phyloP scores from a whole-genome alignment of 108 stramenopile genomes.

The Skeletonema marinoi region DNA sequence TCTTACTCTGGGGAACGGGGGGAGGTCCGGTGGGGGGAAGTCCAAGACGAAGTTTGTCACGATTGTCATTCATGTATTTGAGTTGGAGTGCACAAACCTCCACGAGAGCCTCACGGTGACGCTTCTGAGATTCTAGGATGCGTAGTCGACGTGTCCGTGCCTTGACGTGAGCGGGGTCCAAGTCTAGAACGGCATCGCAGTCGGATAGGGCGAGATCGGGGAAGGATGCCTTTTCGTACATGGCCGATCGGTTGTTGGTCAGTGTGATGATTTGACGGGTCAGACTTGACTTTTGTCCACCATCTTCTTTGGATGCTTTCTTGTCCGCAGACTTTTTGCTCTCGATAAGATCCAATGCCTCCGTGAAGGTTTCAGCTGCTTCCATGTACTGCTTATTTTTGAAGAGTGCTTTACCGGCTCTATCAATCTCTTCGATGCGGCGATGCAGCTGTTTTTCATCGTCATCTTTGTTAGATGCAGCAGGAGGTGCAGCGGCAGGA shows the following conservation, averaged over 20 bases:
- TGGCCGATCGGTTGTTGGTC: constrained; percentile 90
- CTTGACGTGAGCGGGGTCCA: constrained; percentile 71
- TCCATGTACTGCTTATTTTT: constrained; percentile 81
- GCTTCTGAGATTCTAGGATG: constrained; percentile 68
- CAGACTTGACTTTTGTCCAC: constrained; percentile 36
- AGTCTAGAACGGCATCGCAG: constrained; percentile 68
- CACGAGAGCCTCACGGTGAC: constrained; percentile 33
- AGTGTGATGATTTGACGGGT: constrained; percentile 80
- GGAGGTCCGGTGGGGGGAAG: constrained; percentile 68
- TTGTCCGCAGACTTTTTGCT: neutral
- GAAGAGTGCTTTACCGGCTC: constrained; percentile 81
- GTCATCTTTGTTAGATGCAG: constrained; percentile 7
- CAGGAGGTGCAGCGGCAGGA: constrained; percentile 1
- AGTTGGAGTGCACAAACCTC: constrained; percentile 86
- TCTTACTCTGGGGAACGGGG: constrained; percentile 79
- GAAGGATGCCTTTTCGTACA: constrained; percentile 90
- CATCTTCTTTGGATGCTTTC: neutral
- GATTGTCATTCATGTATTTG: constrained; percentile 83
- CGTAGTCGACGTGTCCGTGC: constrained; percentile 83
- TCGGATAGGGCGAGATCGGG: constrained; percentile 81
- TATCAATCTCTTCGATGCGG: constrained; percentile 85
- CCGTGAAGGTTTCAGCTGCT: constrained; percentile 81
- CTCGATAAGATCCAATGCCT: constrained; percentile 79
- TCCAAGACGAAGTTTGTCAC: constrained; percentile 76
- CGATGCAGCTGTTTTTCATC: constrained; percentile 55